phyloP scores from a whole-genome alignment of 345 rosid genomes.

The Corymbia maculata region DNA sequence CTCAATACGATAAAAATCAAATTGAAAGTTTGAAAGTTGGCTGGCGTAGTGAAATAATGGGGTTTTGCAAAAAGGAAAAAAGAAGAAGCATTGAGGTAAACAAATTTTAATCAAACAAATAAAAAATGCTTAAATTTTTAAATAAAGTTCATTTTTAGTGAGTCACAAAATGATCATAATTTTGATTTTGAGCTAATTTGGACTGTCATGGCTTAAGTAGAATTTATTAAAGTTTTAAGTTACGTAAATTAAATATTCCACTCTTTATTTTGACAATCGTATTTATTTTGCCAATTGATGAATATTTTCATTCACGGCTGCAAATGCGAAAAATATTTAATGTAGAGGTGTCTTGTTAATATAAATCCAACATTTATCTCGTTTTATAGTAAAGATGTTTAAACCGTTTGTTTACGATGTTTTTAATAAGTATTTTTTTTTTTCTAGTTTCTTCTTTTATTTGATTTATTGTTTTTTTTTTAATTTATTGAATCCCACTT shows the following conservation, averaged over 20 bases:
- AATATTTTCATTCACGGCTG: accelerated
- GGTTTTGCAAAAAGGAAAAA: not conserved
- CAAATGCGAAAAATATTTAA: not conserved
- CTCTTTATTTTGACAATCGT: not conserved
- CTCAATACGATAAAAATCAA: not conserved
- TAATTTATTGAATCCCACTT: not conserved
- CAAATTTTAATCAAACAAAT: not conserved
- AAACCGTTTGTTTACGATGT: too few species aligned
- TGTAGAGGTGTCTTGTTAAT: not conserved
- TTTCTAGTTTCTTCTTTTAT: not conserved
- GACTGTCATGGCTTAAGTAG: not conserved
- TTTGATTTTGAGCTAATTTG: too few species aligned
- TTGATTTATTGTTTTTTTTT: too few species aligned
- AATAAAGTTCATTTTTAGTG: not conserved
- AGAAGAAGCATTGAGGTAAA: not conserved
- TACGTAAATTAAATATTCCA: not conserved
- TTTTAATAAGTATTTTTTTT: not conserved
- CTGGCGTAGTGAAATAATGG: not conserved
- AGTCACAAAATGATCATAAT: too few species aligned
- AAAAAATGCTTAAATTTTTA: too few species aligned
- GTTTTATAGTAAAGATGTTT: too few species aligned
- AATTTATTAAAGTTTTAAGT: too few species aligned
- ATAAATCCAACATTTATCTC: too few species aligned
- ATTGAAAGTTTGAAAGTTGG: not conserved
- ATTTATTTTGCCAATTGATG: too few species aligned